A percentile compares a stretch with the other conserved stretches of the same genome.
Evolutionary conservation across 2,329 filamentous ascomycete species (phyloP).

Genomic region (Penicillium sp.): DNA sequence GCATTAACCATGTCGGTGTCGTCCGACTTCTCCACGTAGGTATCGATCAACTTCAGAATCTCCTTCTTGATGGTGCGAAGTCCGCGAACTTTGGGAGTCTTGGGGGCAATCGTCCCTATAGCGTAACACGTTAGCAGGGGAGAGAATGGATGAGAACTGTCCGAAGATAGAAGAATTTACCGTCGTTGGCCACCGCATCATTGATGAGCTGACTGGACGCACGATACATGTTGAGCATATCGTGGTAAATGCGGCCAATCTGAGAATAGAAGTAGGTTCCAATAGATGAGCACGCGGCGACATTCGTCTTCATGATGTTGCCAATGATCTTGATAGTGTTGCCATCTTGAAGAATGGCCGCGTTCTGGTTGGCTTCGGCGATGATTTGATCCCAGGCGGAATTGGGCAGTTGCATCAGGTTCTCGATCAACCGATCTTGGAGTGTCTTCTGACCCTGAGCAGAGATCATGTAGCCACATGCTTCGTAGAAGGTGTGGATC

Average conservation of each 20-base stretch:
- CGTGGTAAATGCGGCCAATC: conserved; percentile 94
- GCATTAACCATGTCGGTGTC: conserved; percentile 89
- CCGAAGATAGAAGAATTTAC: conserved; percentile 48
- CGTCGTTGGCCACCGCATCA: conserved; percentile 82
- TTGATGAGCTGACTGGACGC: conserved; percentile 97
- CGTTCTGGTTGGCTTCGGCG: conserved; percentile 78
- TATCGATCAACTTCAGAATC: conserved; percentile 96
- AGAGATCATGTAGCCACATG: conserved; percentile 98
- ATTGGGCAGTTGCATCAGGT: conserved; percentile 93
- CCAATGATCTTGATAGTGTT: conserved; percentile 98
- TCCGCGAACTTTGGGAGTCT: conserved; percentile 94
- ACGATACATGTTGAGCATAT: conserved; percentile 99
- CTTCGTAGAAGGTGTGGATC: conserved; percentile 98
- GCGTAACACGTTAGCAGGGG: not conserved
- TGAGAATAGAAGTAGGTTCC: conserved; percentile 98
- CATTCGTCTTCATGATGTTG: conserved; percentile 99
- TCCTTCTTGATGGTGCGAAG: conserved; percentile 99
- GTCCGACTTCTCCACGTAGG: conserved; percentile 96
- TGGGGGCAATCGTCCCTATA: conserved; percentile 84
- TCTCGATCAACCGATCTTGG: conserved; percentile 86
- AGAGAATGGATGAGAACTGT: not conserved
- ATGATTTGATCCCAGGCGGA: conserved; percentile 96
- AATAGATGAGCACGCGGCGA: conserved; percentile 96
- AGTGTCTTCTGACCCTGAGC: conserved; percentile 94
- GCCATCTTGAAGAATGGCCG: conserved; percentile 81